Base-by-base conservation (phyloP, 208 protist species). In the Angomonas deanei region DNA sequence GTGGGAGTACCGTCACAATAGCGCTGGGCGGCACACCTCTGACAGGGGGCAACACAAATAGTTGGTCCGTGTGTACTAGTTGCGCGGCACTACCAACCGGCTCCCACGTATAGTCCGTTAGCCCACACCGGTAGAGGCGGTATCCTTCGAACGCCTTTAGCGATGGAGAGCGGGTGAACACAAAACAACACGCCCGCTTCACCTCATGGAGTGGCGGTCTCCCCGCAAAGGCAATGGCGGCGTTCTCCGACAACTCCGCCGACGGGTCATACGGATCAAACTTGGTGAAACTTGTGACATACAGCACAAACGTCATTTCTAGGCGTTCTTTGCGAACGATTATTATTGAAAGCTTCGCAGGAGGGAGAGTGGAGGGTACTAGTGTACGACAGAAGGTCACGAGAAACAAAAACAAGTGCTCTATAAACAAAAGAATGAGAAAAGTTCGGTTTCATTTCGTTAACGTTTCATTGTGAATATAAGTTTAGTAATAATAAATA, bases 141-240 rank as follows among this genome's bases (percentile, higher is more conserved):
- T 26, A 50, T 5, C 17, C 17, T 5, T 50, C 8, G 42, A 50
- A 50, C 8, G 42, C 17, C 17, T n/a, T n/a, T n/a, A 19, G 17
- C 42, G 5, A 5, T 5, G 13, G 50, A 33, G 50, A 11, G 27
- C 4, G 23, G n/a, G 50, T 32, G 27, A 56, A 56, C n/a, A 56
- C 21, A 56, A 56, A 56, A 24, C 3, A 19, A 30, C 50, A 64
- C 4, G 84, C 80, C 42, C 19, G 54, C 30, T 65, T 68, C 27
- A 94, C 53, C n/a, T 76, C 71, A 58, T 83, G 73, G 19, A 94
- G 56, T 3, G 83, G 67, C 11, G 85, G 85, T 10, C 50, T 65
- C 6, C n/a, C 26, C n/a, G 49, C 39, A 36, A 91, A 94, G 19
- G 72, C 61, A 17, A 92, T 55, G 31, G 72, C 65, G 34, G 88